These are phyloP conservation scores for Sesbania bispinosa DNA, from an alignment of 306 rosid genomes.

Conservation along the genomic window DNA sequence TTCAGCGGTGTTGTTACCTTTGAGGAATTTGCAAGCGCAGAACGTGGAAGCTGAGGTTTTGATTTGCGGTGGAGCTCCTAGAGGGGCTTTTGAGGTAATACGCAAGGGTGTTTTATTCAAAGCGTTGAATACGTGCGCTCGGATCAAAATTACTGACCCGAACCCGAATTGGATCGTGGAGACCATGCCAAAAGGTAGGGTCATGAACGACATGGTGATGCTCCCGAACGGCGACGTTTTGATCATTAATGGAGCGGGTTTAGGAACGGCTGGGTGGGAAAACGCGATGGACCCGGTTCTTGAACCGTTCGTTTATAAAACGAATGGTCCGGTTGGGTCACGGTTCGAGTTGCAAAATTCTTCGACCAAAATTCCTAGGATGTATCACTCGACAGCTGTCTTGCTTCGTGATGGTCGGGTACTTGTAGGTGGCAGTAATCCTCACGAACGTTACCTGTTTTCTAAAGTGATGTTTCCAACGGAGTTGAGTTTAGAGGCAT, in stretches of 20 bases:
- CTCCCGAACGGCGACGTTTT: conserved; percentile 74
- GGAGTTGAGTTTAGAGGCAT: conserved; percentile 53
- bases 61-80: conserved; percentile 83
- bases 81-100: conserved; percentile 43
- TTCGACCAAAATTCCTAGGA: conserved; percentile 39
- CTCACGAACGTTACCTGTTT: conserved; percentile 47
- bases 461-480: conserved; percentile 49
- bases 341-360: conserved; percentile 59
- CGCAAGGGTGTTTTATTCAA: conserved; percentile 10
- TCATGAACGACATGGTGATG: conserved; percentile 63
- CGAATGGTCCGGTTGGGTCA: conserved; percentile 14
- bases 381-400: conserved; percentile 72
- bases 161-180: conserved; percentile 58
- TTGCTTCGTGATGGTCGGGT: conserved; percentile 74
- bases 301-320: conserved; percentile 44
- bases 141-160: conserved; percentile 65
- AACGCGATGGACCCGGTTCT: conserved; percentile 43
- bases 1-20: conserved; percentile 63
- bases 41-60: conserved; percentile 52
- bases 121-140: conserved; percentile 55
- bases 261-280: conserved; percentile 67
- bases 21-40: conserved; percentile 27
- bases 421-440: conserved; percentile 73
- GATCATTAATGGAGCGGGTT: conserved; percentile 47
- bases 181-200: conserved; percentile 59